Percentiles rank a stretch among this genome's conserved stretches.
These are phyloP conservation scores for Leishmania martiniquensis DNA, from an alignment of 208 protist species.

Conservation along the genomic window DNA sequence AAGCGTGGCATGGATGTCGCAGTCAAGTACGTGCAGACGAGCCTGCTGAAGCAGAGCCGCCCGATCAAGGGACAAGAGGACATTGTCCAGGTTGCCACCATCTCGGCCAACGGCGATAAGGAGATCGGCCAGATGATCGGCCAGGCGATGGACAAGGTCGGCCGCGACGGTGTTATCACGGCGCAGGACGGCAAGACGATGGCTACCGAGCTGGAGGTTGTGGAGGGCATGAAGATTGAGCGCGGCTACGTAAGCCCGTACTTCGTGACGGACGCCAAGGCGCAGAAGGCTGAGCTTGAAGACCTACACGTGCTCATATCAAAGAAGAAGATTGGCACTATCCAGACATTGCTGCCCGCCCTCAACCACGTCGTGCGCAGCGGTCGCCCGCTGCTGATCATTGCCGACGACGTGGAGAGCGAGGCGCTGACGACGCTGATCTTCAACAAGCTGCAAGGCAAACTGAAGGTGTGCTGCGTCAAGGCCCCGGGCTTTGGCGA, in stretches of 20 bases:
- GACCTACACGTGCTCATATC: conserved; percentile 96
- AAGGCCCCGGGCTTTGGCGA: conserved; percentile 99
- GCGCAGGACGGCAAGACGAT: conserved; percentile 99
- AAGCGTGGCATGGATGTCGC: conserved; percentile 98
- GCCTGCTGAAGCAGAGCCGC: conserved; percentile 93
- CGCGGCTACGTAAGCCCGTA: conserved; percentile 98
- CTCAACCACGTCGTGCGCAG: conserved; percentile 90
- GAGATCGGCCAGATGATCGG: conserved; percentile 98
- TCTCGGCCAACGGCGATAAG: conserved; percentile 99
- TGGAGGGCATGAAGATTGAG: conserved; percentile 98
- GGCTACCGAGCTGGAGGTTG: conserved; percentile 97
- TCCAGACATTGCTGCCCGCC: conserved; percentile 89
- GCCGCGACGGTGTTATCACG: conserved; percentile 99
- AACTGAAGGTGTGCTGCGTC: conserved; percentile 91
- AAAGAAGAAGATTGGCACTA: conserved; percentile 96
- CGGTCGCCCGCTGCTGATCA: conserved; percentile 97
- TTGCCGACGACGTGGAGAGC: conserved; percentile 99
- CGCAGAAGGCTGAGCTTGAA: conserved; percentile 96
- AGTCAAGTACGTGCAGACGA: conserved; percentile 90
- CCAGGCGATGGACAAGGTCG: conserved; percentile 99
- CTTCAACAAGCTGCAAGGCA: conserved; percentile 88
- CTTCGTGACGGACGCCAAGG: conserved; percentile 99
- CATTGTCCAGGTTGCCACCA: conserved; percentile 98
- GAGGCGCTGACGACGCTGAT: conserved; percentile 95
- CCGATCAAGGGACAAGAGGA: conserved; percentile 96